Percentiles rank a stretch among this genome's conserved stretches.
These are phyloP conservation scores for Lablab purpureus DNA, from an alignment of 306 rosid genomes.

Conservation along the genomic window DNA sequence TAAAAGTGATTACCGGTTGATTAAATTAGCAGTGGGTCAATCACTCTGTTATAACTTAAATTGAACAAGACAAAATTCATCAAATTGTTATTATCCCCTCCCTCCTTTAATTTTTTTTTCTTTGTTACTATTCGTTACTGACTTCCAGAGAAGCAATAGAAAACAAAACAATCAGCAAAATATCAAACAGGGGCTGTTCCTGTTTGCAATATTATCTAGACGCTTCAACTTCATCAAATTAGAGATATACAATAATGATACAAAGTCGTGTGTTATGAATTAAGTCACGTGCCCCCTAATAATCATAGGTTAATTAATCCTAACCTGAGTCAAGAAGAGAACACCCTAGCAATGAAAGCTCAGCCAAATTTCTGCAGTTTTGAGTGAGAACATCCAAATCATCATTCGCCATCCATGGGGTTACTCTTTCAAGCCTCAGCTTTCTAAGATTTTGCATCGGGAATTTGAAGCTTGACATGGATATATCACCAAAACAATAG, in stretches of 20 bases:
- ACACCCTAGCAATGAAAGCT: constrained; percentile 82
- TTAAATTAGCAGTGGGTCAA: constrained; percentile 1
- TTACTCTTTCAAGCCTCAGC: constrained; percentile 76
- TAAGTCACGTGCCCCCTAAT: constrained; percentile 33
- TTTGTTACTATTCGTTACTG: not conserved
- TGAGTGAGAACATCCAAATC: constrained; percentile 68
- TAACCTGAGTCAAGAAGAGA: constrained; percentile 73
- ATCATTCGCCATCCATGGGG: constrained; percentile 83
- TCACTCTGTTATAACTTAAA: constrained; percentile 9
- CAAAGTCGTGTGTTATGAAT: constrained; percentile 36
- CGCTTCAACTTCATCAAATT: constrained; percentile 28
- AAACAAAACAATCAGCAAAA: constrained; percentile 30
- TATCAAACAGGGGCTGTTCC: constrained; percentile 27
- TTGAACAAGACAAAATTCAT: constrained; percentile 31
- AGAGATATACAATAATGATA: constrained; percentile 31
- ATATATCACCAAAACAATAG: constrained; percentile 83
- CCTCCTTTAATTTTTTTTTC: not conserved
- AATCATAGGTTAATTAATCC: constrained; percentile 45
- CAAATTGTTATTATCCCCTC: constrained; percentile 9
- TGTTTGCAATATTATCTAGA: constrained; percentile 21
- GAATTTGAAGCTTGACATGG: constrained; percentile 66
- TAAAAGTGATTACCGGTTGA: constrained; percentile 24
- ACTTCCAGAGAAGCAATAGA: not conserved
- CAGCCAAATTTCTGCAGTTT: constrained; percentile 67
- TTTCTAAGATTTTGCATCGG: constrained; percentile 64